phyloP scores from a whole-genome alignment of 202 grass and related monocot species.

The Schoenoplectus triqueter region DNA sequence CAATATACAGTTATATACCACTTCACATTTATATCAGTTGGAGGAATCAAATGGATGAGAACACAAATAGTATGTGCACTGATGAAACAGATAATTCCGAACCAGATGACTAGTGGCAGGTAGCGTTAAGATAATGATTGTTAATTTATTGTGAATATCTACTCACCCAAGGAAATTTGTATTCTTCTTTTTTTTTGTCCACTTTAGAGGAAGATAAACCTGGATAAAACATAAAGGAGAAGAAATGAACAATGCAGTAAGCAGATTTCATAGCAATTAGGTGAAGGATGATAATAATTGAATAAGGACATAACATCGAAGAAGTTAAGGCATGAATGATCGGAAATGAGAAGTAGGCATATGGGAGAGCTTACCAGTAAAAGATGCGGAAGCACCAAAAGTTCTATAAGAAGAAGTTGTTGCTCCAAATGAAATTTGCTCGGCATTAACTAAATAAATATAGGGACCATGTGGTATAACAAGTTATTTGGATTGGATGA shows the following conservation, averaged over 20 bases:
- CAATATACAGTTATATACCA: background rate
- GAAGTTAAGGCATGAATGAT: background rate
- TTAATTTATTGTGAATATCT: background rate
- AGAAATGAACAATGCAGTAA: background rate
- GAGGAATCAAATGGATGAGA: background rate
- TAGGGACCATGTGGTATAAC: too few species aligned
- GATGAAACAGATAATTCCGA: background rate
- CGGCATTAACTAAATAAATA: slow-evolving; percentile 3
- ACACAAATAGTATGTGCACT: background rate
- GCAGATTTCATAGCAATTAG: background rate
- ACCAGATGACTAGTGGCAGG: background rate
- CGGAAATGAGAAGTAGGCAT: background rate
- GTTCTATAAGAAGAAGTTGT: slow-evolving; percentile 19
- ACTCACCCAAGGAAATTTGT: slow-evolving; percentile 22
- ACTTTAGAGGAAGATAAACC: slow-evolving; percentile 5
- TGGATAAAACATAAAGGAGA: background rate
- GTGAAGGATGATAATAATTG: background rate
- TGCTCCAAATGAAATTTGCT: slow-evolving; percentile 26
- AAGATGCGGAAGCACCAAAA: slow-evolving; percentile 27
- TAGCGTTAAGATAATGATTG: background rate
- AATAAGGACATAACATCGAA: slow-evolving; percentile 13
- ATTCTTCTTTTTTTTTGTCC: slow-evolving; percentile 7
- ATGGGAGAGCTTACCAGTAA: background rate
- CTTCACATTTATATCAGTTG: background rate
- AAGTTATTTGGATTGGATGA: too few species aligned